Evolutionary conservation across 2,329 filamentous ascomycete species (phyloP).

Genomic region (Cladosporium oxysporum): DNA sequence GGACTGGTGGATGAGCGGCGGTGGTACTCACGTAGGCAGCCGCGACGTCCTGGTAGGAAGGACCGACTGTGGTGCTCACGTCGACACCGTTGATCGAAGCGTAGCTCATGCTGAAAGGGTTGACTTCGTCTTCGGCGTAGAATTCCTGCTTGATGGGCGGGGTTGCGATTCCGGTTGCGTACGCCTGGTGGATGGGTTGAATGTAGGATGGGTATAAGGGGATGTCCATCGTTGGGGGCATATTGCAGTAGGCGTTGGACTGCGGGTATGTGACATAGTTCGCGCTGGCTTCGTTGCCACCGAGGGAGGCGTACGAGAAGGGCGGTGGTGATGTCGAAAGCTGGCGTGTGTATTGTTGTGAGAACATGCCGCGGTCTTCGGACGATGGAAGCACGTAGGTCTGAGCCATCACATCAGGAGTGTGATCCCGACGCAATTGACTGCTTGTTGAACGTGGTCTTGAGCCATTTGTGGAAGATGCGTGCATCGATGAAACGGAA

Average conservation of each 20-base stretch:
- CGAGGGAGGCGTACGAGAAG: conserved; percentile 67
- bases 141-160: conserved; percentile 67
- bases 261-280: conserved; percentile 47
- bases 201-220: conserved; percentile 57
- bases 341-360: conserved; percentile 66
- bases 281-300: conserved; percentile 59
- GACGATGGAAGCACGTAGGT: conserved; percentile 34
- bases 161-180: conserved; percentile 43
- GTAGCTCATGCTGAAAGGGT: conserved; percentile 69
- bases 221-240: conserved; percentile 50
- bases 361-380: conserved; percentile 67
- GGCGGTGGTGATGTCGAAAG: conserved; percentile 71
- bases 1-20: conserved; percentile 39
- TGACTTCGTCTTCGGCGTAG: conserved; percentile 62
- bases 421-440: conserved; percentile 27
- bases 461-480: conserved; percentile 18
- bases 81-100: conserved; percentile 66
- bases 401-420: conserved; percentile 28
- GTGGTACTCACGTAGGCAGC: conserved; percentile 68
- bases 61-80: conserved; percentile 40
- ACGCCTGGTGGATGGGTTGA: conserved; percentile 45
- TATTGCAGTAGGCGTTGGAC: conserved; percentile 25
- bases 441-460: conserved; percentile 32
- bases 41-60: conserved; percentile 24
- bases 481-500: conserved; percentile 19